These are phyloP conservation scores for Pseudogymnoascus sp. DNA, from an alignment of 2,329 filamentous ascomycete species.

Conservation along the genomic window DNA sequence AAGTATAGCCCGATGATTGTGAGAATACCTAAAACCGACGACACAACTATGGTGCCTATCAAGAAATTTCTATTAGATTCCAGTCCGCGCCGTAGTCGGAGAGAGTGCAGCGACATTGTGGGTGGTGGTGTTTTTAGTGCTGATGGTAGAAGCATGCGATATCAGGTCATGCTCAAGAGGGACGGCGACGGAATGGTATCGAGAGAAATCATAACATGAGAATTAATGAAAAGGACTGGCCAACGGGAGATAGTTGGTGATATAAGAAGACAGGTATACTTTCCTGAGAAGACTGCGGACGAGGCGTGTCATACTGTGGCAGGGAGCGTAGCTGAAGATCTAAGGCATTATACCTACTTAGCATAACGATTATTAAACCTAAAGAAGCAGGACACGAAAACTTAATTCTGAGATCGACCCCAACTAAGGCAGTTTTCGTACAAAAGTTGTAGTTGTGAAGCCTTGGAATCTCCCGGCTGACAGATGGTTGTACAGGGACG, in stretches of 20 bases:
- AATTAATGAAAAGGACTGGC: neutral
- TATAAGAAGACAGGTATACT: conserved; percentile 3
- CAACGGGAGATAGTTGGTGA: neutral
- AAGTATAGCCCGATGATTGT: neutral
- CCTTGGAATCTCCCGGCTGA: neutral
- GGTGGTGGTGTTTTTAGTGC: neutral
- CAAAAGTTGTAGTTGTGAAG: neutral
- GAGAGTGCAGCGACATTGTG: neutral
- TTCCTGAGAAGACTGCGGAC: neutral
- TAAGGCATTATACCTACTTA: neutral
- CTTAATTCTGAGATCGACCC: neutral
- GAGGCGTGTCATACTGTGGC: neutral
- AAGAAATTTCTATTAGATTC: neutral
- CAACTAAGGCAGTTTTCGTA: neutral
- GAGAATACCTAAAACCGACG: neutral
- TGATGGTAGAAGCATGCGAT: neutral
- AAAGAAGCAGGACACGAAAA: neutral
- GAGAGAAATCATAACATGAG: neutral
- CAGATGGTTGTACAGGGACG: neutral
- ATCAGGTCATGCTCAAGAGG: neutral
- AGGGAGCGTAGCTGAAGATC: neutral
- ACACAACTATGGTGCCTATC: neutral
- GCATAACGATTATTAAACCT: neutral
- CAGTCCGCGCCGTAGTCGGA: neutral
- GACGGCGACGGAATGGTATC: neutral